Evolutionary conservation across 441 rosid genomes (phyloP), one percentile per base, ranked within the genome.

Genomic region (Cnidoscolus chayamansa): DNA sequence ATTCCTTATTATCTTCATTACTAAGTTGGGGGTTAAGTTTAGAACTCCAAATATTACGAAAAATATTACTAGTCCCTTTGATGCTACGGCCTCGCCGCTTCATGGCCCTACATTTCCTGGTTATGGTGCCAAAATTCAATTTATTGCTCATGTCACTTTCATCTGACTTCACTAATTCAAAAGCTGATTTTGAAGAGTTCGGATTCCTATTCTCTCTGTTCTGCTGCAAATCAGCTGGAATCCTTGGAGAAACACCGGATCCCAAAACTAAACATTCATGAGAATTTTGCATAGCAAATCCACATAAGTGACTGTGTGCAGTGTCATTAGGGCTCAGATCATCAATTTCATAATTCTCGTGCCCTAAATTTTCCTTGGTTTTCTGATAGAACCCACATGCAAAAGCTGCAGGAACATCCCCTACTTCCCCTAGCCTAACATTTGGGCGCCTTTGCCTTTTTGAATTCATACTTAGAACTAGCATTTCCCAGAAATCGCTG

Each of bases 381-480:
- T 61, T 75, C 37, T 70, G 83, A 68, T 84, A 76, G 76, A 81
- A 79, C 50, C 85, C 83, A 61, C 87, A 79, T 17, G 87, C 85
- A 83, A 82, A 82, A 71, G 90, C 88, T 10, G 90, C 90, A 73
- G 90, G 81, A 49, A 79, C 65, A 78, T 87, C 88, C 53, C 88
- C 90, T 11, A 87, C 62, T 72, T 87, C 90, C 55, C 86, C 87
- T 67, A 87, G 77, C 74, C 90, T 87, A 71, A 87, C 87, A 65
- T 84, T 87, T 10, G 88, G 88, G 65, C 88, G 85, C 61, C 90
- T 82, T 75, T 79, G 84, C 68, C 90, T 66, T 75, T 85, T 85
- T 11, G 84, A 78, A 71, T 82, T 83, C 90, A 87, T 83, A 77
- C 76, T 79, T 71, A 81, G 67, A 53, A 83, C 77, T 80, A 83